Evolutionary conservation across 164 flowering plant species (phyloP), one percentile per base, ranked within the genome.

Genomic region (Aristolochia californica): DNA sequence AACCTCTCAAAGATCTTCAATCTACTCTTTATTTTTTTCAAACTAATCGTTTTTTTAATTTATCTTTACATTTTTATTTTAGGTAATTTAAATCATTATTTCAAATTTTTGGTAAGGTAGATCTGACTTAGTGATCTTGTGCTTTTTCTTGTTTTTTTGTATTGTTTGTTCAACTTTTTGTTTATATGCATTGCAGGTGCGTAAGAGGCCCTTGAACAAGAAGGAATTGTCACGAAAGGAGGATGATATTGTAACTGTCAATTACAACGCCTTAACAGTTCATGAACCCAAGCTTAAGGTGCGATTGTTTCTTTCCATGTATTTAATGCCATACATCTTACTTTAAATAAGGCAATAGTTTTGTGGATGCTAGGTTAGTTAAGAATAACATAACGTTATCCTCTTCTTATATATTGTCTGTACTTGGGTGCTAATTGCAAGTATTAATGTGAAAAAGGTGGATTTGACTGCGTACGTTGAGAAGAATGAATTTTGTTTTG

Each of bases 261-360:
- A 13, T 66, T 85, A 81, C 48, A 83, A 72, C 73, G 71, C 85
- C 49, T 79, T 94, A 66, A 65, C 93, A 58, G 97, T 93, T 21
- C 91, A 93, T 72, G 99, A 93, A 66, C 87, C 99, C 44, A 93
- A 87, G 73, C 67, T 89, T 27, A 93, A 93, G 97, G 99, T 88
- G 66, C 55, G 53, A 21, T 4, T 2, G 13, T 16, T 8, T 47
- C 22, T 47, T 20, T 47, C n/a, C 50, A 4, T 20, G 18, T 47
- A 17, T 17, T 47, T 47, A 8, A 47, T 47, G 1, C 15, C 50
- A 47, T 14, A 20, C 18, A 14, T 47, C 13, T 17, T 8, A 47
- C 18, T 34, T 34, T 34, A 9, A 3, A 34, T 9, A 34, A 34
- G 1, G 11, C 40, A 1, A 34, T 8, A 34, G 40, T 34, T 34